phyloP scores from a whole-genome alignment of 768 basidiomycete species.

The Dendrothele bispora region DNA sequence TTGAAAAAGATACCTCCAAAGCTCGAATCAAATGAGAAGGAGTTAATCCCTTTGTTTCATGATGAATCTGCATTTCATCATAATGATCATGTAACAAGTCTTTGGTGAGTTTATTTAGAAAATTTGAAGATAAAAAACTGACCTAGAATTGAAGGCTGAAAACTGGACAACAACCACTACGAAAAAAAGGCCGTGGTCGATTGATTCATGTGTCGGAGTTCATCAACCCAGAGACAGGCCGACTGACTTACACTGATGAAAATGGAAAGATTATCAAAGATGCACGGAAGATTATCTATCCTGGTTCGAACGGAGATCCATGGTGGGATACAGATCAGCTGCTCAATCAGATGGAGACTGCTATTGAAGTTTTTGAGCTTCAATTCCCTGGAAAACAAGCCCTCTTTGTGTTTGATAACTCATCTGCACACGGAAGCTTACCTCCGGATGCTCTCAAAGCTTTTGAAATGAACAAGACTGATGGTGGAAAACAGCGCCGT shows the following conservation, averaged over 20 bases:
- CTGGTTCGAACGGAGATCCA: slow-evolving; percentile 33
- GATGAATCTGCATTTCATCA: too few species aligned
- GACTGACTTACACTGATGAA: slow-evolving; percentile 22
- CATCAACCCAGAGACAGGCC: slow-evolving; percentile 32
- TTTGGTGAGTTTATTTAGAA: too few species aligned
- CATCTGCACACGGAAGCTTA: slow-evolving; percentile 28
- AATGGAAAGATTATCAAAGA: slow-evolving; percentile 24
- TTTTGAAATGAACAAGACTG: too few species aligned
- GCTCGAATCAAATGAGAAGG: too few species aligned
- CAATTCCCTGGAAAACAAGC: slow-evolving; percentile 16
- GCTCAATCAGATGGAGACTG: slow-evolving; percentile 26
- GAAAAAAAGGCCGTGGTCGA: slow-evolving; percentile 32
- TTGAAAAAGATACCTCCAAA: too few species aligned
- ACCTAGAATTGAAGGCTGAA: too few species aligned
- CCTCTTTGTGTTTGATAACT: slow-evolving; percentile 17
- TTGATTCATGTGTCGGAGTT: slow-evolving; percentile 43
- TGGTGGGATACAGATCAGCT: slow-evolving; percentile 40
- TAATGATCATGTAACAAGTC: too few species aligned
- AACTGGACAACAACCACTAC: slow-evolving; percentile 22
- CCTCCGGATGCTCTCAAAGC: slow-evolving; percentile 35
- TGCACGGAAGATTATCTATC: too few species aligned
- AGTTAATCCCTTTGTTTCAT: too few species aligned
- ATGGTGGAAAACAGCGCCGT: too few species aligned
- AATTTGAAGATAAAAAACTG: too few species aligned
- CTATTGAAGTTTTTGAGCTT: slow-evolving; percentile 26